Base-by-base conservation (phyloP, 2,329 filamentous ascomycete genomes). In the Falciphora oryzae region DNA sequence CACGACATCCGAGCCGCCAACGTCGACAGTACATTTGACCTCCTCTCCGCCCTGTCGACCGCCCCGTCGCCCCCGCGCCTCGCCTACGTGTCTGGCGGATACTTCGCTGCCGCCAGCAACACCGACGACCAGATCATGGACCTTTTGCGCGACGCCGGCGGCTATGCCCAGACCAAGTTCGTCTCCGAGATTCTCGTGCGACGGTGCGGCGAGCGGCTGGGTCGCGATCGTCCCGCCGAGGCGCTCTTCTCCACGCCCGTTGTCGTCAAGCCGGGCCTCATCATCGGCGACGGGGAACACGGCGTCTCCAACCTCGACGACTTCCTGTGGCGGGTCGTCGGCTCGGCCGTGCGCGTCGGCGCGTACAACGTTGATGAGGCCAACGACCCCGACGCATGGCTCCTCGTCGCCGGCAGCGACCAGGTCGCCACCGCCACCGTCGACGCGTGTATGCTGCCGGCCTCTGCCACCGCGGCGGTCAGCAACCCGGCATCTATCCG, bases 271-370 rank as follows among this genome's bases (percentile, higher is more conserved):
- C 59, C 59, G n/a, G 59, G 59, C 18, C 25, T 61, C 5, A n/a
- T 61, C 4, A 44, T 61, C 1, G 59, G 59, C 1, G 59, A 35
- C n/a, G 32, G 13, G 22, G 59, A 38, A 6, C 3, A 1, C 25
- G 59, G 59, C 59, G 31, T 61, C 6, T 32, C 59, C 2, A 61
- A 61, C 32, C 25, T 38, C 14, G 59, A 61, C 59, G 59, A 61
- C 32, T 38, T 61, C 32, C n/a, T 50, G 32, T 50, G 59, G 59
- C 31, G 59, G 1, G 59, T 61, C 8, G 59, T 50, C 11, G 59
- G 32, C 32, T 32, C 32, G 3, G 29, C 59, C 31, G 35, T 32
- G 25, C 32, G 32, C 59, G 32, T 61, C 31, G 59, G 59, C 31
- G 35, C 11, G 14, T 50, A 61, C 32, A 32, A 32, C 22, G 32